Conservation (phyloP, 73 alveolate genomes). For the Paramecium caudatum region DNA sequence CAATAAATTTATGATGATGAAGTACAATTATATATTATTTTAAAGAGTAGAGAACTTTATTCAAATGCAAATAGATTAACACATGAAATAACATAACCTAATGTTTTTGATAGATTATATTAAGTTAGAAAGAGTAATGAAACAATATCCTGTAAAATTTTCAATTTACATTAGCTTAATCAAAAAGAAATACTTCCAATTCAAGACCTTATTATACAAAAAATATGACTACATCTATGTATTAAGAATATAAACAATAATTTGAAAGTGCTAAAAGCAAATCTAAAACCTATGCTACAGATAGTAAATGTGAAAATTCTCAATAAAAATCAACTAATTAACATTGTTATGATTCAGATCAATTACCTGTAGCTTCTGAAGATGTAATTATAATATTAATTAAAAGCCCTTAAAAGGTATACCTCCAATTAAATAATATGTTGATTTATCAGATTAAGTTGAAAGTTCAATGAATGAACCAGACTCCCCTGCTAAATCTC, state of each 20-base stretch:
- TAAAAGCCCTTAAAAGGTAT: not conserved
- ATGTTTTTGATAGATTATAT: constrained; percentile 53
- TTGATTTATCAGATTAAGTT: constrained; percentile 29
- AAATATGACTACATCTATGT: constrained; percentile 47
- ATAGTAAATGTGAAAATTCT: constrained; percentile 21
- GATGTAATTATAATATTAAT: not conserved
- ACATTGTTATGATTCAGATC: not conserved
- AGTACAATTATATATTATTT: not conserved
- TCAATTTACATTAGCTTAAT: not conserved
- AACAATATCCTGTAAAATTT: not conserved
- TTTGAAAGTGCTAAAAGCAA: not conserved
- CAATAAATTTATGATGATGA: constrained; percentile 53
- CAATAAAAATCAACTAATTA: constrained; percentile 4
- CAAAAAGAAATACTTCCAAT: constrained; percentile 63
- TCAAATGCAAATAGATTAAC: constrained; percentile 42
- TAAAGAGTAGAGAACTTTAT: constrained; percentile 11
- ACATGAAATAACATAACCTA: not conserved
- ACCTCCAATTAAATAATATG: not conserved
- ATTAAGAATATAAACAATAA: constrained; percentile 26
- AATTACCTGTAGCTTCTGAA: constrained; percentile 13
- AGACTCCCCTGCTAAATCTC: constrained; percentile 33
- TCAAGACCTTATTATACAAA: constrained; percentile 59
- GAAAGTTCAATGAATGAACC: constrained; percentile 16
- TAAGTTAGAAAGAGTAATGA: constrained; percentile 45
- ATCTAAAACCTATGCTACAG: constrained; percentile 33